These are phyloP conservation scores for Paracoccidioides brasiliensis DNA, from an alignment of 2,329 filamentous ascomycete genomes.

Conservation along the genomic window DNA sequence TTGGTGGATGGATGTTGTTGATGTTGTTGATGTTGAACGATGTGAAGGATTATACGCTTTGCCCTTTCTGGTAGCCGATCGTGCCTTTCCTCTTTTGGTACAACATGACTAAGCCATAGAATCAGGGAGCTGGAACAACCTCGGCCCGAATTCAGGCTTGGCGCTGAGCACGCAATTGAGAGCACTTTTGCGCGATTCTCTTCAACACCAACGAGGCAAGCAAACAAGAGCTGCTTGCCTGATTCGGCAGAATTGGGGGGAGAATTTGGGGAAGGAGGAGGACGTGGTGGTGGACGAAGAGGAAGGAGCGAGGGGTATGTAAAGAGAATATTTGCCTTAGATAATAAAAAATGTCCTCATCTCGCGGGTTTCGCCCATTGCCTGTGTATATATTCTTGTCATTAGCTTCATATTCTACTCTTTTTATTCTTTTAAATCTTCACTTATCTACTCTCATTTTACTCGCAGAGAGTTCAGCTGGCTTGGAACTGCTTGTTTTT, in stretches of 20 bases:
- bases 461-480: background rate
- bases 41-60: no score
- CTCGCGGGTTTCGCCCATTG: background rate
- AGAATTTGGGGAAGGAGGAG: background rate
- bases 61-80: no score
- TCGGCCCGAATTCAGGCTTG: background rate
- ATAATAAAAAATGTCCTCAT: background rate
- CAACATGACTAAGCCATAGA: no score
- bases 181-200: background rate
- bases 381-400: background rate
- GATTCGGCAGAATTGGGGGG: background rate
- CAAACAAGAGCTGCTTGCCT: background rate
- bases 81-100: no score
- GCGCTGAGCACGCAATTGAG: background rate
- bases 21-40: no score
- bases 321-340: no score
- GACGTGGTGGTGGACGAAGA: background rate
- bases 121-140: background rate
- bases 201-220: background rate
- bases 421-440: background rate
- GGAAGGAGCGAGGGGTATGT: background rate
- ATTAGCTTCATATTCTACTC: background rate
- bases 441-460: background rate
- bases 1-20: no score
- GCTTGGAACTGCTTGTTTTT: background rate